These are phyloP conservation scores for Pichia sp. DNA, from an alignment of 1,139 yeast species.

Conservation along the genomic window DNA sequence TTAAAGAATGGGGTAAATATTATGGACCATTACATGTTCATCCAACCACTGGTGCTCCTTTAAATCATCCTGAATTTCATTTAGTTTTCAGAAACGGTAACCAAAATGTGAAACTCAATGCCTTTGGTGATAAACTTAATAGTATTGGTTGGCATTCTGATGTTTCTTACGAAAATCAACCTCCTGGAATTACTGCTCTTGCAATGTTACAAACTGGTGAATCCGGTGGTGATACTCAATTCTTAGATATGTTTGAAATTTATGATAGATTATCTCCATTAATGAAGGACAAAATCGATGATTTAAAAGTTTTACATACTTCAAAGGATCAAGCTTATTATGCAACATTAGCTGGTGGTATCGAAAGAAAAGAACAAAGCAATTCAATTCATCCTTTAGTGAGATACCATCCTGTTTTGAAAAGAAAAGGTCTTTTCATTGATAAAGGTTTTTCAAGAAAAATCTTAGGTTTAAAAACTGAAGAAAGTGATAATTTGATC, in stretches of 20 bases:
- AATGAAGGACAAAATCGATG: conserved; percentile 48
- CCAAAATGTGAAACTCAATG: conserved; percentile 31
- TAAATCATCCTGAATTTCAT: conserved; percentile 53
- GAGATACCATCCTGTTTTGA: conserved; percentile 64
- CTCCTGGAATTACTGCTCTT: conserved; percentile 62
- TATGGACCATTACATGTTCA: conserved; percentile 72
- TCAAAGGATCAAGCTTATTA: conserved; percentile 61
- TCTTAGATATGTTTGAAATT: conserved; percentile 57
- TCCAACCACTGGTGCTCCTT: conserved; percentile 69
- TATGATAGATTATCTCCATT: conserved; percentile 64
- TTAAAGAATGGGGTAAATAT: conserved; percentile 49
- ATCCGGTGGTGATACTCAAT: conserved; percentile 65
- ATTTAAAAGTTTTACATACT: conserved; percentile 60
- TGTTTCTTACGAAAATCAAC: conserved; percentile 63
- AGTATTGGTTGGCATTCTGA: conserved; percentile 59
- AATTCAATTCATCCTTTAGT: conserved; percentile 62
- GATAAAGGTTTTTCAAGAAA: conserved; percentile 57
- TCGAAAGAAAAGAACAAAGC: conserved; percentile 56
- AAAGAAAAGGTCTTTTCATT: conserved; percentile 52
- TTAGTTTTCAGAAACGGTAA: conserved; percentile 51
- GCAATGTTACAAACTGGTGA: conserved; percentile 34
- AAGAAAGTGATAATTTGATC: conserved; percentile 54
- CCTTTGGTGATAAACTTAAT: conserved; percentile 34
- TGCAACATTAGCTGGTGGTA: conserved; percentile 47
- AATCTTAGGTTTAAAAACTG: conserved; percentile 59